phyloP scores from a whole-genome alignment of 2,329 filamentous ascomycete genomes.

The Bipolaris gigantea region DNA sequence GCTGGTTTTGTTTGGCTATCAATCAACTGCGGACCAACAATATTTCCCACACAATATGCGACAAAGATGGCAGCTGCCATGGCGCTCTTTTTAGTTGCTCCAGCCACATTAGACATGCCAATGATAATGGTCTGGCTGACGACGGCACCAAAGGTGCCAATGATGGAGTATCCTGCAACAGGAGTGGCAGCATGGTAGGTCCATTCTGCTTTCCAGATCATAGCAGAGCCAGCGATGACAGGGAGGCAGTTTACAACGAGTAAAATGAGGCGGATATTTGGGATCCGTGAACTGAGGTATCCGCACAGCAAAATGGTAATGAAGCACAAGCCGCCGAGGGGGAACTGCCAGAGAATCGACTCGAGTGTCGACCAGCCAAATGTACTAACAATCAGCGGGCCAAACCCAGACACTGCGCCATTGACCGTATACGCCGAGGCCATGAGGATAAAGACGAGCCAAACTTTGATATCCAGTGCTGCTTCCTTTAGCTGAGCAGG shows the following conservation, averaged over 20 bases:
- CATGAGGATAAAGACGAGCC: slow-evolving; percentile 46
- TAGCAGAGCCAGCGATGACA: slow-evolving; percentile 71
- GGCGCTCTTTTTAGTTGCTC: slow-evolving; percentile 76
- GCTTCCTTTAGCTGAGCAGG: slow-evolving; percentile 55
- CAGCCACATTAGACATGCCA: slow-evolving; percentile 70
- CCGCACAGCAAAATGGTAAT: slow-evolving; percentile 68
- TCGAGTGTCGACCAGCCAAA: slow-evolving; percentile 49
- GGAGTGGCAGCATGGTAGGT: slow-evolving; percentile 65
- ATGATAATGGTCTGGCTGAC: slow-evolving; percentile 64
- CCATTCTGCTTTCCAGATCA: slow-evolving; percentile 73
- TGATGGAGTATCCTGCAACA: slow-evolving; percentile 71
- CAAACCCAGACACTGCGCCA: slow-evolving; percentile 48
- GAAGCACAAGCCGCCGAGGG: slow-evolving; percentile 69
- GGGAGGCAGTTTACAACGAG: slow-evolving; percentile 69
- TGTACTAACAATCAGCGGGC: slow-evolving; percentile 43
- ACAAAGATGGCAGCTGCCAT: slow-evolving; percentile 75
- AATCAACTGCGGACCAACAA: slow-evolving; percentile 73
- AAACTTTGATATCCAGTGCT: slow-evolving; percentile 51
- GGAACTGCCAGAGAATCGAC: slow-evolving; percentile 65
- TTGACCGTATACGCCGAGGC: slow-evolving; percentile 61
- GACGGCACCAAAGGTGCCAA: slow-evolving; percentile 72
- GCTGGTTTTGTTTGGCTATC: slow-evolving; percentile 64
- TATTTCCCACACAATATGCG: slow-evolving; percentile 75
- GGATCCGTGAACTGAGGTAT: slow-evolving; percentile 62
- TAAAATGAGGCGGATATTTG: slow-evolving; percentile 66